Evolutionary conservation across 2,329 filamentous ascomycete species (phyloP).

Genomic region (Cladosporium austrohemisphaericum): DNA sequence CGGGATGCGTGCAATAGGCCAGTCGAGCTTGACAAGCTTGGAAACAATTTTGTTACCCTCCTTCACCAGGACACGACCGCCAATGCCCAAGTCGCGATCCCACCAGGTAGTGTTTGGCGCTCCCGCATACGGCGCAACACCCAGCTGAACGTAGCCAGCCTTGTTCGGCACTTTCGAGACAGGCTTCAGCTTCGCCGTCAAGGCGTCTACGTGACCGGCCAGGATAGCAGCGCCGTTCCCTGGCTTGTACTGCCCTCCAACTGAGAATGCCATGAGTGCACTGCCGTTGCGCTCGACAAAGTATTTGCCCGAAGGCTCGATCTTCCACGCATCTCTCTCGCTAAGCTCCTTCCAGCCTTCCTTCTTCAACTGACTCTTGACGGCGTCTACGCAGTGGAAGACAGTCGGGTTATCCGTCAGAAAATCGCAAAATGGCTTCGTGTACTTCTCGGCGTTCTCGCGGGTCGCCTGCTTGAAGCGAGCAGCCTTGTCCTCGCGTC

Average conservation of each 20-base stretch:
- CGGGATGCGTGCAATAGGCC: slow-evolving; percentile 89
- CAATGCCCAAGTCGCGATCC: slow-evolving; percentile 90
- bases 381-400: slow-evolving; percentile 82
- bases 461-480: slow-evolving; percentile 21
- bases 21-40: slow-evolving; percentile 84
- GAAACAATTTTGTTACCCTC: slow-evolving; percentile 74
- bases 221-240: slow-evolving; percentile 87
- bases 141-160: slow-evolving; percentile 82
- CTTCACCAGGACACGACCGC: slow-evolving; percentile 80
- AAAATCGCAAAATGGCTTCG: slow-evolving; percentile 64
- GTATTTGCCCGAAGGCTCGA: slow-evolving; percentile 82
- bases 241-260: slow-evolving; percentile 74
- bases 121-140: slow-evolving; percentile 89
- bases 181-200: slow-evolving; percentile 88
- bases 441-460: slow-evolving; percentile 29
- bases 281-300: slow-evolving; percentile 82
- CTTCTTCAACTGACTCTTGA: slow-evolving; percentile 66
- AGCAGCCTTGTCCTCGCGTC: slow-evolving; percentile 5
- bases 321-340: slow-evolving; percentile 75
- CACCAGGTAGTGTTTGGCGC: slow-evolving; percentile 89
- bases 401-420: slow-evolving; percentile 87
- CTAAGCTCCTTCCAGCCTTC: slow-evolving; percentile 76
- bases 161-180: slow-evolving; percentile 79
- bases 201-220: slow-evolving; percentile 86
- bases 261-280: slow-evolving; percentile 77